A percentile compares a stretch with the other conserved stretches of the same genome.
phyloP scores from a whole-genome alignment of 2,329 filamentous ascomycete species.

The Ophiostoma ips region DNA sequence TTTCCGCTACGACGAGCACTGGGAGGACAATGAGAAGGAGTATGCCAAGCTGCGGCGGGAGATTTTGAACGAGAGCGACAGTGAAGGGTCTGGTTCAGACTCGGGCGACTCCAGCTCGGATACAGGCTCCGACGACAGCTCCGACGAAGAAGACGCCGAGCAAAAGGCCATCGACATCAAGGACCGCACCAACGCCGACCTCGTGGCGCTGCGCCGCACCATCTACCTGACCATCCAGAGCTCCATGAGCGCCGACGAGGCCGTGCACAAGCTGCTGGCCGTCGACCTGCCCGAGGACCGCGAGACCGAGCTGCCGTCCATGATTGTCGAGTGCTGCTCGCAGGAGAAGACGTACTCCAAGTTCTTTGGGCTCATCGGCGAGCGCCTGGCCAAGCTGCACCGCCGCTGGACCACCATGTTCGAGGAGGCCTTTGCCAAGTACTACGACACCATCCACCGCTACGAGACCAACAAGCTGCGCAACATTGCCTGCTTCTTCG shows the following conservation, averaged over 20 bases:
- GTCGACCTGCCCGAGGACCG: conserved; percentile 76
- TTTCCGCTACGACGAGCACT: conserved; percentile 86
- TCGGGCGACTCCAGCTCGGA: conserved; percentile 31
- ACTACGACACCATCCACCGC: conserved; percentile 94
- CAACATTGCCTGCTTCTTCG: conserved; percentile 91
- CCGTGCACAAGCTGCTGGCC: conserved; percentile 92
- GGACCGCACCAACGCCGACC: conserved; percentile 89
- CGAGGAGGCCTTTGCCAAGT: conserved; percentile 76
- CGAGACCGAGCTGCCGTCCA: conserved; percentile 82
- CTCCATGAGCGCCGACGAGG: conserved; percentile 90
- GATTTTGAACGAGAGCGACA: conserved; percentile 83
- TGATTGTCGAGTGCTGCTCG: conserved; percentile 94
- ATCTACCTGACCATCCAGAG: conserved; percentile 98
- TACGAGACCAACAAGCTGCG: conserved; percentile 91
- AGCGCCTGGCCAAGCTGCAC: conserved; percentile 92
- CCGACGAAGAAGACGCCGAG: conserved; percentile 61
- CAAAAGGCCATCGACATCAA: conserved; percentile 87
- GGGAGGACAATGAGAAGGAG: conserved; percentile 78
- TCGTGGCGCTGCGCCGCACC: conserved; percentile 82
- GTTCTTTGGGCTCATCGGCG: conserved; percentile 88
- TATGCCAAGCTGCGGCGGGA: conserved; percentile 87
- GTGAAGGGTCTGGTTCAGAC: conserved; percentile 35
- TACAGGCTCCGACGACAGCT: conserved; percentile 21
- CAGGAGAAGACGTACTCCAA: conserved; percentile 97
- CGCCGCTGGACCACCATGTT: conserved; percentile 89